Evolutionary conservation across 169 alveolate species (phyloP).

Genomic region (Eimeria brunetti): DNA sequence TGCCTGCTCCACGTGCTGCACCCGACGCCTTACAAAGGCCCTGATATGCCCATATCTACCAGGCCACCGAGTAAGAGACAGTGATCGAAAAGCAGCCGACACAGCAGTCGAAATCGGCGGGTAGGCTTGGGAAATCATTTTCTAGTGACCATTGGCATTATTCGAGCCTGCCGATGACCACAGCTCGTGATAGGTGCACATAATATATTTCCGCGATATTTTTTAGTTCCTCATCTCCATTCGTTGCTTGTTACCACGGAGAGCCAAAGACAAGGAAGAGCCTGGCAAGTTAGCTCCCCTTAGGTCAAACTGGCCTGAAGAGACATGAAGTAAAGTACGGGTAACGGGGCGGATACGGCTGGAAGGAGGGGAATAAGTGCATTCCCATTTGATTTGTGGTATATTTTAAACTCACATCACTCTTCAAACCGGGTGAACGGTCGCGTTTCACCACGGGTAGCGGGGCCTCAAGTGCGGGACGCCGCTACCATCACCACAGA

Average conservation of each 20-base stretch:
- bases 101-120: not conserved
- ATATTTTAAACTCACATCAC: not conserved
- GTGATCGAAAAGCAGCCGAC: not conserved
- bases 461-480: not conserved
- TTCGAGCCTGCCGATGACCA: not conserved
- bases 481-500: not conserved
- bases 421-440: not conserved
- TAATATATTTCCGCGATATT: not conserved
- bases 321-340: not conserved
- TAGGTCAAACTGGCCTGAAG: not conserved
- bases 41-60: not conserved
- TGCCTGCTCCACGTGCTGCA: not conserved
- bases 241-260: not conserved
- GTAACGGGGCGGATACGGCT: not conserved
- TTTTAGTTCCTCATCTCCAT: not conserved
- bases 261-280: not conserved
- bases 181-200: not conserved
- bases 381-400: not conserved
- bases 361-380: not conserved
- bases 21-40: not conserved
- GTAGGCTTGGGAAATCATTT: not conserved
- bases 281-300: not conserved
- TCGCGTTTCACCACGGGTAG: not conserved
- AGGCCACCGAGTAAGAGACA: not conserved
- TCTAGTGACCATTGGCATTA: not conserved